These are phyloP conservation scores for Ramaria sp. DNA, from an alignment of 768 basidiomycete species.

Conservation along the genomic window DNA sequence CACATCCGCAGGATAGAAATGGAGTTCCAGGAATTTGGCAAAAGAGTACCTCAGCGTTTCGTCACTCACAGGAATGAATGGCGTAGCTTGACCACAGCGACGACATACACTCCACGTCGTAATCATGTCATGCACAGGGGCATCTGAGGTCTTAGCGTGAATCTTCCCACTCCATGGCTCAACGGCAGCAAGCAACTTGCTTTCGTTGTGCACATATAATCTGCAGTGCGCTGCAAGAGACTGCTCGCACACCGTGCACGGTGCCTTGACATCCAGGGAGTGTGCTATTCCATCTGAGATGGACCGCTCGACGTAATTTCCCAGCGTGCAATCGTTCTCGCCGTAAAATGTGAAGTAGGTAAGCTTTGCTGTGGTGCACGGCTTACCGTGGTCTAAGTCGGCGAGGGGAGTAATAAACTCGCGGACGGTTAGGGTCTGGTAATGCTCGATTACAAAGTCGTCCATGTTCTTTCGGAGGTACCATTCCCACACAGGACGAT, in stretches of 20 bases:
- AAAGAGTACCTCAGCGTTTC: slow-evolving; percentile 94
- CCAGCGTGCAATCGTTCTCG: slow-evolving; percentile 84
- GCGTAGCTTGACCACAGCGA: slow-evolving; percentile 66
- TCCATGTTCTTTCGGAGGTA: slow-evolving; percentile 79
- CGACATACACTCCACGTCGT: slow-evolving; percentile 90
- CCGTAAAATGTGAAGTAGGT: slow-evolving; percentile 82
- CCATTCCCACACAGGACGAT: slow-evolving; percentile 91
- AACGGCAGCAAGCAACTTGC: slow-evolving; percentile 71
- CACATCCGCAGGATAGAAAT: slow-evolving; percentile 88
- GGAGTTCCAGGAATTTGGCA: slow-evolving; percentile 90
- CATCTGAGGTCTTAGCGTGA: slow-evolving; percentile 31
- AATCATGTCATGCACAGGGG: slow-evolving; percentile 61
- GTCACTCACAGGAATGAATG: slow-evolving; percentile 80
- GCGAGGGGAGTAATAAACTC: slow-evolving; percentile 70
- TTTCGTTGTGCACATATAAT: slow-evolving; percentile 86
- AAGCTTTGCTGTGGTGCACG: slow-evolving; percentile 44
- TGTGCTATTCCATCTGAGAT: slow-evolving; percentile 59
- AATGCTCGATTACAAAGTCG: slow-evolving; percentile 85
- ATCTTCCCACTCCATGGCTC: slow-evolving; percentile 84
- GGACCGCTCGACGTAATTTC: slow-evolving; percentile 82
- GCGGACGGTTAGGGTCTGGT: slow-evolving; percentile 78
- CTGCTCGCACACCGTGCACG: slow-evolving; percentile 75
- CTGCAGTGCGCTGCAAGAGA: slow-evolving; percentile 76
- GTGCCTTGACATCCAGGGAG: slow-evolving; percentile 61
- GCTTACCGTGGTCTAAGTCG: slow-evolving; percentile 62